phyloP scores from a whole-genome alignment of 73 alveolate species.

The Stentor coeruleus region DNA sequence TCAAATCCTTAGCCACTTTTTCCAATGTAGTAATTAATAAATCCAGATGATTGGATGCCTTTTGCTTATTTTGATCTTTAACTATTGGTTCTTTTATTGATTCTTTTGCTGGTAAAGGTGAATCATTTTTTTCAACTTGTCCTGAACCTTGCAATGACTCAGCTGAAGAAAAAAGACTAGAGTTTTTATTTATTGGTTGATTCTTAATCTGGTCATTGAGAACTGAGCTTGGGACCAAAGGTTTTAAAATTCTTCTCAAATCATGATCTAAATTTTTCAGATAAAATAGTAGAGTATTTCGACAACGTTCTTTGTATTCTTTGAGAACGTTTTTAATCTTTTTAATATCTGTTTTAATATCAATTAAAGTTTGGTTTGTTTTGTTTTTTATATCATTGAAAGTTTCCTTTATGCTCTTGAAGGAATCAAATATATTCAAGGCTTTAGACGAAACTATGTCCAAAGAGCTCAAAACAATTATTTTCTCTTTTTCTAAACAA shows the following conservation, averaged over 20 bases:
- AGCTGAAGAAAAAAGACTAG: neutral
- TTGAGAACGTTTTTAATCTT: neutral
- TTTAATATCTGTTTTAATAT: neutral
- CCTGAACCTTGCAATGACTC: neutral
- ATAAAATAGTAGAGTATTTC: neutral
- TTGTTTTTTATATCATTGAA: neutral
- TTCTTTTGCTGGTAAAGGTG: neutral
- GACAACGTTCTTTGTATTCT: conserved; percentile 24
- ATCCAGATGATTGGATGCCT: neutral
- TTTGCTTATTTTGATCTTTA: neutral
- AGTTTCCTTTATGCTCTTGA: too few relatives aligned
- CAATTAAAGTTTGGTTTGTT: too few relatives aligned
- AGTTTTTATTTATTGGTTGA: neutral
- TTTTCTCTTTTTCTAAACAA: too few relatives aligned
- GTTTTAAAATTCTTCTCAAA: conserved; percentile 4
- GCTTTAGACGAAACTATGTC: neutral
- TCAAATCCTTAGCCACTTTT: conserved; percentile 14
- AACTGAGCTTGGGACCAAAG: conserved; percentile 16
- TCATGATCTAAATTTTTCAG: conserved; percentile 1
- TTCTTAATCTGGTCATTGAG: neutral
- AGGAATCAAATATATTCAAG: too few relatives aligned
- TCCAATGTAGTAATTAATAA: neutral
- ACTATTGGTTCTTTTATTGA: too few relatives aligned
- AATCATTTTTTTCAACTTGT: neutral
- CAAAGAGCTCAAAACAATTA: neutral